Conservation (phyloP, 148 eudicot genomes). For the Rhododendron mucronatum region DNA sequence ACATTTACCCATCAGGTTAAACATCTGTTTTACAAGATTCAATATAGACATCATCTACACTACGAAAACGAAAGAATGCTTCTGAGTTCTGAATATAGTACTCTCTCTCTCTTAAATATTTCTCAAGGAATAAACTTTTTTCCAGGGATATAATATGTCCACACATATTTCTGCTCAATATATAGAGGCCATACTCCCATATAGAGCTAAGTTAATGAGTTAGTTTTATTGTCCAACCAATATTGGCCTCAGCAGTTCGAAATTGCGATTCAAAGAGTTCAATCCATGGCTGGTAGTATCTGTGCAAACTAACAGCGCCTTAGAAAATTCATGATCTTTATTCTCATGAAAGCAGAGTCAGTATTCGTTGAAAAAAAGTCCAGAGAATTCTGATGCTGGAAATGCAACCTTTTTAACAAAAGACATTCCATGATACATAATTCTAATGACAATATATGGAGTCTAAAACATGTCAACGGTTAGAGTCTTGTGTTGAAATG, state of each 20-base stretch:
- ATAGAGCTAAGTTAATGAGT: not conserved
- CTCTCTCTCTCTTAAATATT: not conserved
- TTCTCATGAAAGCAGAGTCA: not conserved
- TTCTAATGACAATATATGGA: not conserved
- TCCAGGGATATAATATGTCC: not conserved
- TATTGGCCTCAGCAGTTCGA: not conserved
- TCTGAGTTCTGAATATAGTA: not conserved
- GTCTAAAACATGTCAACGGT: not conserved
- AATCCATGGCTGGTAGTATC: not conserved
- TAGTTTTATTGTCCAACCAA: not conserved
- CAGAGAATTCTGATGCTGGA: not conserved
- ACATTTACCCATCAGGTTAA: conserved; percentile 18
- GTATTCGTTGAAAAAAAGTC: not conserved
- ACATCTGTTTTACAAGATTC: not conserved
- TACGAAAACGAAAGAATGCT: not conserved
- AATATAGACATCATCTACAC: not conserved
- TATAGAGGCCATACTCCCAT: not conserved
- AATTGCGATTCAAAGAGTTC: not conserved
- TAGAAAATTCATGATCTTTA: not conserved
- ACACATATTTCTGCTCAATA: not conserved
- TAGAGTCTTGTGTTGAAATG: not conserved
- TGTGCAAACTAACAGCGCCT: not conserved
- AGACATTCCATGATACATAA: not conserved
- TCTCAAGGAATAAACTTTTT: not conserved
- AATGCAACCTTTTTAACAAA: not conserved